Conservation (phyloP, 345 rosid species). For the Brassica carinata region DNA sequence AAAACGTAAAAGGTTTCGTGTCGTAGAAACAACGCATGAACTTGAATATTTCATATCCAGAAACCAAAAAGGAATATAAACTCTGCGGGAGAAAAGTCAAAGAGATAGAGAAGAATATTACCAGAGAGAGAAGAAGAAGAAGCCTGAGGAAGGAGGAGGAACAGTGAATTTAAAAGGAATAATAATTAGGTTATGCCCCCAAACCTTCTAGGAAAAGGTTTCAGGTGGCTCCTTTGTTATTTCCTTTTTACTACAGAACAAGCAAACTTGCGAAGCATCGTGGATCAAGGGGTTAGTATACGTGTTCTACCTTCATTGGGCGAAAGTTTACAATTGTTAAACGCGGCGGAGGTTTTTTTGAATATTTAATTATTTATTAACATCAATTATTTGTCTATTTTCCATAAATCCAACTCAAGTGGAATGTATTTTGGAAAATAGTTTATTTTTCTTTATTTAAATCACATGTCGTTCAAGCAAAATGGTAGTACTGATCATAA, state of each 20-base stretch:
- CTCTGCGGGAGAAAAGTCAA: not conserved
- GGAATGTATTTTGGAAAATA: not conserved
- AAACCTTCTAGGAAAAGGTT: slow-evolving; percentile 28
- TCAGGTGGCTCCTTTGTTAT: slow-evolving; percentile 9
- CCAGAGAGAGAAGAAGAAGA: slow-evolving; percentile 26
- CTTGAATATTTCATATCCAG: not conserved
- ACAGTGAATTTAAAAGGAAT: not conserved
- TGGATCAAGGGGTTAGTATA: slow-evolving; percentile 3
- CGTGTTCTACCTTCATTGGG: slow-evolving; percentile 16
- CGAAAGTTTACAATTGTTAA: not conserved
- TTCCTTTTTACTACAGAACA: not conserved
- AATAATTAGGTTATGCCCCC: not conserved
- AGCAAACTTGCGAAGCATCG: slow-evolving; percentile 25
- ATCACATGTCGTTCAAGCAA: not conserved
- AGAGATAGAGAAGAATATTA: slow-evolving; percentile 26
- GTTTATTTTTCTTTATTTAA: no score
- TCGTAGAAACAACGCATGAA: slow-evolving; percentile 27
- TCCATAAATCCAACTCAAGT: not conserved
- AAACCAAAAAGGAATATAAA: slow-evolving; percentile 15
- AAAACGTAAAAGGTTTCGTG: slow-evolving; percentile 17
- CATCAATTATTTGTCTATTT: not conserved
- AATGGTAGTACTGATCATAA: not conserved
- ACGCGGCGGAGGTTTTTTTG: slow-evolving; percentile 6
- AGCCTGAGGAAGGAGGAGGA: slow-evolving; percentile 23
- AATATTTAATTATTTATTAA: not conserved